Evolutionary conservation across 2,329 filamentous ascomycete genomes (phyloP).

Genomic region (Cephalotrichum gorgonifer): DNA sequence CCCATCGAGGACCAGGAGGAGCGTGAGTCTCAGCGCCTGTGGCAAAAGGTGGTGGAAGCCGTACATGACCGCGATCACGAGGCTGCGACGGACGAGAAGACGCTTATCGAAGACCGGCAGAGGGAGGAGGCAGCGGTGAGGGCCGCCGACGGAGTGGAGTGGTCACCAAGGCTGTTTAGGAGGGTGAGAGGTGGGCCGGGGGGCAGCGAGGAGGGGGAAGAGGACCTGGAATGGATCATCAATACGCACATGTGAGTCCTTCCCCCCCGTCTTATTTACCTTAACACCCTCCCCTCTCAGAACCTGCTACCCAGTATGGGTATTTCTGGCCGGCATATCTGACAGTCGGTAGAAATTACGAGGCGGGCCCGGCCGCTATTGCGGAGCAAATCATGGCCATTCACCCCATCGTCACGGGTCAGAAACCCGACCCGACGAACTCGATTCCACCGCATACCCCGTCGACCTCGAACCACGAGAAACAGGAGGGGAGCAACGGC

Average conservation of each 20-base stretch:
- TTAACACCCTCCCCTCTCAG: background rate
- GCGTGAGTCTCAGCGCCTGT: conserved; percentile 81
- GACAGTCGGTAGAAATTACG: background rate
- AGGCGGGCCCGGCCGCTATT: conserved; percentile 39
- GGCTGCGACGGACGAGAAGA: conserved; percentile 86
- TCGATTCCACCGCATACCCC: conserved; percentile 37
- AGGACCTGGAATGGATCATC: conserved; percentile 91
- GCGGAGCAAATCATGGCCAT: conserved; percentile 78
- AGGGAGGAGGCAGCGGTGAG: conserved; percentile 77
- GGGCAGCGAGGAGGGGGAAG: conserved; percentile 67
- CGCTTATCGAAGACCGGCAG: conserved; percentile 88
- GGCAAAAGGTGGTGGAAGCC: conserved; percentile 71
- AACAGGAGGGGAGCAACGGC: background rate
- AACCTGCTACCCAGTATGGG: background rate
- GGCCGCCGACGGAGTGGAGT: conserved; percentile 69
- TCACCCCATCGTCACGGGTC: conserved; percentile 73
- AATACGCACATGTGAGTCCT: conserved; percentile 67
- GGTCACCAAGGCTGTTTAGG: conserved; percentile 81
- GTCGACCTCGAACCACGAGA: background rate
- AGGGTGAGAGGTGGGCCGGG: conserved; percentile 60
- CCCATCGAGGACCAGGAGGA: conserved; percentile 81
- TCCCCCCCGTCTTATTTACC: background rate
- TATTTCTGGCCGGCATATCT: background rate
- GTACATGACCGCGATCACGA: conserved; percentile 81
- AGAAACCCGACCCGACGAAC: conserved; percentile 46